phyloP scores from a whole-genome alignment of 768 basidiomycete genomes.

The Leccinum sublutescens region DNA sequence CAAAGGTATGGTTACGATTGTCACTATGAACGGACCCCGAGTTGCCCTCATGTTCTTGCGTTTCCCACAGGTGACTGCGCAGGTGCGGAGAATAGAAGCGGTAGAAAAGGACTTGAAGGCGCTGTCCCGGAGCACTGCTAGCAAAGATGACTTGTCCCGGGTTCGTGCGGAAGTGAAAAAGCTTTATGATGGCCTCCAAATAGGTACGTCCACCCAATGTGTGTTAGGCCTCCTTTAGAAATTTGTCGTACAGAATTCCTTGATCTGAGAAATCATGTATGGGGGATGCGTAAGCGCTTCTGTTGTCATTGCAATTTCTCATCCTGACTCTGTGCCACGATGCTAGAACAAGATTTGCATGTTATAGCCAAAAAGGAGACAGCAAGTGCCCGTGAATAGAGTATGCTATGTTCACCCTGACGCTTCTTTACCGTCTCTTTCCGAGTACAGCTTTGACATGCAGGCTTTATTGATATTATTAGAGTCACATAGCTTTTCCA shows the following conservation, averaged over 20 bases:
- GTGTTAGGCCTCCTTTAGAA: background rate
- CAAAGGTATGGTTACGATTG: slow-evolving; percentile 50
- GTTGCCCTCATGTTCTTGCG: background rate
- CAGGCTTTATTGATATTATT: background rate
- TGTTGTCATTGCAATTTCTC: background rate
- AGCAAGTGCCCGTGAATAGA: slow-evolving; percentile 55
- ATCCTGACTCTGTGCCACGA: background rate
- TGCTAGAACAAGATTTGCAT: slow-evolving; percentile 77
- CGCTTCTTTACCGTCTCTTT: background rate
- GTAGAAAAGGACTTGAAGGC: slow-evolving; percentile 90
- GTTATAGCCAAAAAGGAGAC: slow-evolving; percentile 66
- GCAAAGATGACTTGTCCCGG: slow-evolving; percentile 78
- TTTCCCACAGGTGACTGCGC: slow-evolving; percentile 65
- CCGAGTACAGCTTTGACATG: background rate
- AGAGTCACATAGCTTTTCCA: background rate
- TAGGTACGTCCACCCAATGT: slow-evolving; percentile 48
- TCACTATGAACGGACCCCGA: background rate
- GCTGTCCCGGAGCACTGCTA: slow-evolving; percentile 58
- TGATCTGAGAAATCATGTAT: slow-evolving; percentile 76
- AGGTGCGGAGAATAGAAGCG: slow-evolving; percentile 77
- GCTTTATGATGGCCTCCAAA: slow-evolving; percentile 77
- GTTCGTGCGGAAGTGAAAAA: slow-evolving; percentile 84
- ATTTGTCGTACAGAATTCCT: slow-evolving; percentile 57
- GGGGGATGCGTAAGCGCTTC: slow-evolving; percentile 76
- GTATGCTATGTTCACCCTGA: slow-evolving; percentile 12